phyloP scores from a whole-genome alignment of 352 stramenopile genomes.

The Halophytophthora batemanensis region DNA sequence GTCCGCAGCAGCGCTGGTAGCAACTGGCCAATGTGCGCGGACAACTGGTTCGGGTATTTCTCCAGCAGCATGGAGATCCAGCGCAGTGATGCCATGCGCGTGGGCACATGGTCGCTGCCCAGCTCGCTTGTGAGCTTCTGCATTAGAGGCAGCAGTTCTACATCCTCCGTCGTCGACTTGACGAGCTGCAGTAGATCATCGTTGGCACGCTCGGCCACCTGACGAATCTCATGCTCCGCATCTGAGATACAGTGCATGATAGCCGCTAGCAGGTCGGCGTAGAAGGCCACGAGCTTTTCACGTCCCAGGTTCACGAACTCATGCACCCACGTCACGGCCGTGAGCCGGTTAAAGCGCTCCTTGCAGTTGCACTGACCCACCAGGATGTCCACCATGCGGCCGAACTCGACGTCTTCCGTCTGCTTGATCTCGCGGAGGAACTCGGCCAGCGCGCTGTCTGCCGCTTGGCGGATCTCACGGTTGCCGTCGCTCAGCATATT shows the following conservation, averaged over 20 bases:
- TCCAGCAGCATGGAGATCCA: slow-evolving; percentile 99
- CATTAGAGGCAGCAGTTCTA: slow-evolving; percentile 93
- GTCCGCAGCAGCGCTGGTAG: slow-evolving; percentile 96
- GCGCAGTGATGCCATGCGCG: slow-evolving; percentile 91
- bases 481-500: slow-evolving; percentile 99
- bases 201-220: slow-evolving; percentile 96
- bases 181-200: slow-evolving; percentile 95
- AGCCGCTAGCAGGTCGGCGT: slow-evolving; percentile 93
- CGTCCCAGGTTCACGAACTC: slow-evolving; percentile 97
- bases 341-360: slow-evolving; percentile 96
- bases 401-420: slow-evolving; percentile 96
- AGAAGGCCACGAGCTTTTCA: slow-evolving; percentile 94
- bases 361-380: slow-evolving; percentile 97
- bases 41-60: slow-evolving; percentile 94
- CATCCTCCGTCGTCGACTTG: slow-evolving; percentile 83
- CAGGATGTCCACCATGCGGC: slow-evolving; percentile 97
- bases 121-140: slow-evolving; percentile 94
- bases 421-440: slow-evolving; percentile 97
- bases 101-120: slow-evolving; percentile 95
- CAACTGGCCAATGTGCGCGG: slow-evolving; percentile 89
- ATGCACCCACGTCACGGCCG: slow-evolving; percentile 97
- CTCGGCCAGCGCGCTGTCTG: slow-evolving; percentile 91
- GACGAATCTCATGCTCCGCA: slow-evolving; percentile 94
- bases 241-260: slow-evolving; percentile 99
- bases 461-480: slow-evolving; percentile 96